These are phyloP conservation scores for Penicillium italicum DNA, from an alignment of 2,329 filamentous ascomycete species.

Conservation along the genomic window DNA sequence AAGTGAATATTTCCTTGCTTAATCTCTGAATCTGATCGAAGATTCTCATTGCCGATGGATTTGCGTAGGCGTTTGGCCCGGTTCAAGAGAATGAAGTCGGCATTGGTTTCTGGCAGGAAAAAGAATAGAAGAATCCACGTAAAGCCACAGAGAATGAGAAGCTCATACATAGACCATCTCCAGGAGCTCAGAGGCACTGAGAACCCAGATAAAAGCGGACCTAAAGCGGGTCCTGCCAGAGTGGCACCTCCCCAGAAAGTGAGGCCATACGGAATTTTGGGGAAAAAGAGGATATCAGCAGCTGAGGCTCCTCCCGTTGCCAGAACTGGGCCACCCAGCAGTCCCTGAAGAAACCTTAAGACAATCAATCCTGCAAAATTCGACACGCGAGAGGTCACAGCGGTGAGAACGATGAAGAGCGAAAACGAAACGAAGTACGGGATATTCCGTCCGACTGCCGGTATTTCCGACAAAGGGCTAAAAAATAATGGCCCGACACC, in stretches of 20 bases:
- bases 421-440: conserved; percentile 49
- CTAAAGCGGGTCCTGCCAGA: conserved; percentile 32
- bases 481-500: neutral
- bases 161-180: conserved; percentile 43
- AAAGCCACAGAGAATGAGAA: conserved; percentile 38
- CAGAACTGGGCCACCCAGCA: neutral
- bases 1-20: conserved; percentile 1
- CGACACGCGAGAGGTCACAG: no score
- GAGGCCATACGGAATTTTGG: neutral
- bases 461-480: conserved; percentile 43
- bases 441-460: conserved; percentile 47
- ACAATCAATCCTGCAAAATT: neutral
- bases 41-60: neutral
- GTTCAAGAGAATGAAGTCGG: neutral
- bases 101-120: conserved; percentile 37
- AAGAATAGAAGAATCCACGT: conserved; percentile 30
- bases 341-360: neutral
- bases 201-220: conserved; percentile 44
- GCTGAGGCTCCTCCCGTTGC: neutral
- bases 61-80: neutral
- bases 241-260: neutral
- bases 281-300: neutral
- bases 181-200: conserved; percentile 39
- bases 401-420: conserved; percentile 38
- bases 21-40: neutral